These are phyloP conservation scores for Cladosporium sp. DNA, from an alignment of 2,329 filamentous ascomycete species.

Conservation along the genomic window DNA sequence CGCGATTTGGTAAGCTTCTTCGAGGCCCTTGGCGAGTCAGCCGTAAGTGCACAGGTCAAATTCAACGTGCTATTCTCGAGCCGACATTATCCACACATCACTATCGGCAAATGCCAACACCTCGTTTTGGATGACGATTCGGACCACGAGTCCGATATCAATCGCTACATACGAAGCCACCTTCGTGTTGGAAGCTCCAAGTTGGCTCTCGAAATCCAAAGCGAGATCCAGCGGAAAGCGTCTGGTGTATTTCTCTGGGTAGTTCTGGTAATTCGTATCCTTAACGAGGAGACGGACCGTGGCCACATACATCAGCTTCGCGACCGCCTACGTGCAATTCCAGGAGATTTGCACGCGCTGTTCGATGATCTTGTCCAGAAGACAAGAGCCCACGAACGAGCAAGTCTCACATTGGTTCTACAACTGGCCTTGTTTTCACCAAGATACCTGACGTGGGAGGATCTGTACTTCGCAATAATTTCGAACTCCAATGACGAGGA, in stretches of 20 bases:
- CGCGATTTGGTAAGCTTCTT: conserved; percentile 37
- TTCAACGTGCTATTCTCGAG: conserved; percentile 40
- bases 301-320: conserved; percentile 30
- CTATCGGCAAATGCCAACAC: not conserved
- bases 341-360: conserved; percentile 40
- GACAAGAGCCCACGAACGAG: not conserved
- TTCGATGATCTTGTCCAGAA: conserved; percentile 48
- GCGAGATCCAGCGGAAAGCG: conserved; percentile 27
- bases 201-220: conserved; percentile 36
- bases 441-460: conserved; percentile 38
- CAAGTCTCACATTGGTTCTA: conserved; percentile 37
- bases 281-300: conserved; percentile 39
- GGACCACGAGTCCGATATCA: not conserved
- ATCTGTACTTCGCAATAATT: conserved; percentile 45
- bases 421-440: conserved; percentile 53
- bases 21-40: conserved; percentile 27
- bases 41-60: not conserved
- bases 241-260: conserved; percentile 46
- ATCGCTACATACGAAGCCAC: not conserved
- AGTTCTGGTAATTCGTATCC: conserved; percentile 41
- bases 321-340: conserved; percentile 37
- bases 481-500: conserved; percentile 30
- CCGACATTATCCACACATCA: conserved; percentile 34
- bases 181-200: no score
- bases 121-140: not conserved